phyloP scores from a whole-genome alignment of 192 early-diverging fungal genomes.

The Linnemannia schmuckeri region DNA sequence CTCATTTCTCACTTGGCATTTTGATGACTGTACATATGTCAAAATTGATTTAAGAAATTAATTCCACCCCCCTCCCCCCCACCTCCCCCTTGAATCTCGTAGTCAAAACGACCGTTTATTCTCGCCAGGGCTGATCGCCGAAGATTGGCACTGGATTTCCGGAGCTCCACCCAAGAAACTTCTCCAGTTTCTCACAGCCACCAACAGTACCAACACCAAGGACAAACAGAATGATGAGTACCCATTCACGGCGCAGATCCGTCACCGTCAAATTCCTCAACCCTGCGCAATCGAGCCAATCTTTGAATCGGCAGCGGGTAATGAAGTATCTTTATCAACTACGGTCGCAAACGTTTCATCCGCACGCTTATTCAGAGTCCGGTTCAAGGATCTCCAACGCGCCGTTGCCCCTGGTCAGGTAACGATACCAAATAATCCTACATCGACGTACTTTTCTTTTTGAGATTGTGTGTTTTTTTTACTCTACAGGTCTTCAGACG shows the following conservation, averaged over 20 bases:
- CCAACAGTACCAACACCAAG: neutral
- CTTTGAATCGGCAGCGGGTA: neutral
- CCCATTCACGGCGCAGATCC: slow-evolving; percentile 52
- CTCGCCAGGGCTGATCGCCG: slow-evolving; percentile 38
- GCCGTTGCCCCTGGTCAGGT: slow-evolving; percentile 76
- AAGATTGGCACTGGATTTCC: slow-evolving; percentile 52
- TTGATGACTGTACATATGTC: too few species aligned
- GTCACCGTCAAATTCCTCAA: slow-evolving; percentile 50
- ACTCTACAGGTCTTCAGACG: neutral
- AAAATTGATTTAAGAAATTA: too few species aligned
- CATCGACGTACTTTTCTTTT: too few species aligned
- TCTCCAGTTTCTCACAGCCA: neutral
- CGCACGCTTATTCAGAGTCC: slow-evolving; percentile 49
- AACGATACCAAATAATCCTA: neutral
- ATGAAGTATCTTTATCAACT: too few species aligned
- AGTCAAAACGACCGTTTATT: slow-evolving; percentile 46
- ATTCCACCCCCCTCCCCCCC: too few species aligned
- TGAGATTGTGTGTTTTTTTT: neutral
- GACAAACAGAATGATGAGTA: neutral
- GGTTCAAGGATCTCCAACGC: slow-evolving; percentile 67
- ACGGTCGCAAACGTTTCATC: neutral
- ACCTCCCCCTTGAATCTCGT: neutral
- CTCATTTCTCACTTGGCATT: too few species aligned
- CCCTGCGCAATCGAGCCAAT: slow-evolving; percentile 38
- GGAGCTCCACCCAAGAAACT: slow-evolving; percentile 31